phyloP scores from a whole-genome alignment of 2,329 filamentous ascomycete species.

The Nothomitra cinnamomea region DNA sequence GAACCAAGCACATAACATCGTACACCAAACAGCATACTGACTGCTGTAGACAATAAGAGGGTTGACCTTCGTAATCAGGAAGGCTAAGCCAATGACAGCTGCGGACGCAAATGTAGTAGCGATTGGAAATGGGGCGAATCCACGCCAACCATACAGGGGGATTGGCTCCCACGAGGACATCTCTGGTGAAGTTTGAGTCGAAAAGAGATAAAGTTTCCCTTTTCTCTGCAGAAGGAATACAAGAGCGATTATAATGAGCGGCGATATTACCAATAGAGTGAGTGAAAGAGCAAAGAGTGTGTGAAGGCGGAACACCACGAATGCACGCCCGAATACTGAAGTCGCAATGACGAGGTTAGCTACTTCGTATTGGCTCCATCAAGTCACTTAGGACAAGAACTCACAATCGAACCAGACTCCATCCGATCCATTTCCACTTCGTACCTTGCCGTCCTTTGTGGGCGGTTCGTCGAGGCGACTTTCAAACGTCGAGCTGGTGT shows the following conservation, averaged over 20 bases:
- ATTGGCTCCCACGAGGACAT: constrained; percentile 43
- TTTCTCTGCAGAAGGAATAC: constrained; percentile 40
- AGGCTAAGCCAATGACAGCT: constrained; percentile 54
- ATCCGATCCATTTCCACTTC: constrained; percentile 46
- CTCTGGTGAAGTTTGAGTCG: constrained; percentile 43
- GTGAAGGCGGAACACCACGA: constrained; percentile 63
- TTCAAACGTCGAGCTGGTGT: constrained; percentile 49
- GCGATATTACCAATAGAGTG: constrained; percentile 62
- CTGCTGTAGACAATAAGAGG: constrained; percentile 85
- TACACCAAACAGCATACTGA: constrained; percentile 72
- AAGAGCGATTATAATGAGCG: constrained; percentile 53
- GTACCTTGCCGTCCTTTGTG: constrained; percentile 38
- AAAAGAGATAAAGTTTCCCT: constrained; percentile 83
- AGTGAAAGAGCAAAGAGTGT: constrained; percentile 82
- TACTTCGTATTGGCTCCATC: not conserved
- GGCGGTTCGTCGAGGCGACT: constrained; percentile 24
- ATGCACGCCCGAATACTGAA: constrained; percentile 53
- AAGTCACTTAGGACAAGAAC: not conserved
- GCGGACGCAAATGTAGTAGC: constrained; percentile 51
- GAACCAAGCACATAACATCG: constrained; percentile 70
- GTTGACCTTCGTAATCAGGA: constrained; percentile 66
- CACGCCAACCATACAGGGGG: constrained; percentile 56
- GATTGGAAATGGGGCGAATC: constrained; percentile 70
- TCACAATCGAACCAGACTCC: constrained; percentile 75
- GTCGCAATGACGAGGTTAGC: not conserved